Conservation (phyloP, 768 basidiomycete species). For the Naganishia friedmannii region DNA sequence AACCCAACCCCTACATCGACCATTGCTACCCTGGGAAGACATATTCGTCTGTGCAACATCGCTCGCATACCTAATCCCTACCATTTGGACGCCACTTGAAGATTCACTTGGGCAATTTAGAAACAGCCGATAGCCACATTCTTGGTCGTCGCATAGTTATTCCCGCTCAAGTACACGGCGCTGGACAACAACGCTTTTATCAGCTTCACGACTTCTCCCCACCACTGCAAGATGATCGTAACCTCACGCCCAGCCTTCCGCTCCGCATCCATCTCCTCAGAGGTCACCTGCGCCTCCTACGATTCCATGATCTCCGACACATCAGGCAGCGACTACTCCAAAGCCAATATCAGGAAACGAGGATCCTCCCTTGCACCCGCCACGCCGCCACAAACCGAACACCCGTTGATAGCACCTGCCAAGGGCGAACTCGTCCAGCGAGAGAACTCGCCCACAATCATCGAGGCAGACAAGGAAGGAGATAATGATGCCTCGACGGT, state of each 20-base stretch:
- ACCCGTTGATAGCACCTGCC: not conserved
- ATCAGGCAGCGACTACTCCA: constrained; percentile 1
- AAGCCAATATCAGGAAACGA: not conserved
- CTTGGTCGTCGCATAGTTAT: too few relatives aligned
- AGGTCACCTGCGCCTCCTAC: constrained; percentile 14
- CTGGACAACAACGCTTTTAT: not conserved
- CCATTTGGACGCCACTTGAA: too few relatives aligned
- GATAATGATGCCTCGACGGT: constrained; percentile 21
- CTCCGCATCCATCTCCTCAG: constrained; percentile 15
- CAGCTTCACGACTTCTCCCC: not conserved
- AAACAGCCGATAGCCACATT: too few relatives aligned
- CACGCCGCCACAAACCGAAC: constrained; percentile 16
- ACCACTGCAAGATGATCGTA: not conserved
- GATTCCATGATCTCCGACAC: constrained; percentile 13
- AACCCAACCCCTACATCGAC: too few relatives aligned
- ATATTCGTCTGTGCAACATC: too few relatives aligned
- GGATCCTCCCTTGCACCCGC: constrained; percentile 3
- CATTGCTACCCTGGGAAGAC: too few relatives aligned
- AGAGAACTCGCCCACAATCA: not conserved
- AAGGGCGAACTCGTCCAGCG: not conserved
- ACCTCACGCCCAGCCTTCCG: constrained; percentile 19
- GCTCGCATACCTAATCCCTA: too few relatives aligned
- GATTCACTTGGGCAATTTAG: too few relatives aligned
- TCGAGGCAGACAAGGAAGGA: not conserved
- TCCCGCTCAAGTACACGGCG: not conserved